These are phyloP conservation scores for Globisporangium okanoganense DNA, from an alignment of 352 stramenopile genomes.

Conservation along the genomic window DNA sequence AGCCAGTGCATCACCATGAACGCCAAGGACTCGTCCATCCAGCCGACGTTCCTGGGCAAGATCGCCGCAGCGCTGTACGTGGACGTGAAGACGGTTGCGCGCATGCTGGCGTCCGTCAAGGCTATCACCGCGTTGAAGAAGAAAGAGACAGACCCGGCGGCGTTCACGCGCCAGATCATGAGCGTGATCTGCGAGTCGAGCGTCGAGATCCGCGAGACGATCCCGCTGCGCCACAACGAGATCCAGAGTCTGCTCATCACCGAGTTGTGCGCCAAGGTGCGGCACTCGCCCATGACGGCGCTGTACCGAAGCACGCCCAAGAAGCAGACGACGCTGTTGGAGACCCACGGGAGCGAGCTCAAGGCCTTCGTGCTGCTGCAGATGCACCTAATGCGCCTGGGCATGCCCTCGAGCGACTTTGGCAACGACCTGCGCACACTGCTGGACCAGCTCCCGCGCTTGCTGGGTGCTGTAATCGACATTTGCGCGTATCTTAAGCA, in stretches of 20 bases:
- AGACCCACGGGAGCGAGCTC: slow-evolving; percentile 73
- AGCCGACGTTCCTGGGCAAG: slow-evolving; percentile 86
- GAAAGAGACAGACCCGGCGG: slow-evolving; percentile 15
- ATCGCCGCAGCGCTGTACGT: slow-evolving; percentile 97
- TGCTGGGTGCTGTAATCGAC: slow-evolving; percentile 93
- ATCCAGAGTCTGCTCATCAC: slow-evolving; percentile 75
- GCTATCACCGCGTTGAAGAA: slow-evolving; percentile 14
- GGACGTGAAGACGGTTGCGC: slow-evolving; percentile 84
- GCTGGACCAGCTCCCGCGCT: slow-evolving; percentile 93
- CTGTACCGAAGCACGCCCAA: slow-evolving; percentile 43
- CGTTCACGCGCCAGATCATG: slow-evolving; percentile 30
- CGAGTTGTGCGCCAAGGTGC: slow-evolving; percentile 54
- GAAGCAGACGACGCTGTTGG: slow-evolving; percentile 52
- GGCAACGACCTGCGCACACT: slow-evolving; percentile 95
- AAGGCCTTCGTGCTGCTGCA: slow-evolving; percentile 93
- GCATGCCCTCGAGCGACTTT: slow-evolving; percentile 97
- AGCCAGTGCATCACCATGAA: slow-evolving; percentile 83
- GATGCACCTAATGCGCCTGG: slow-evolving; percentile 90
- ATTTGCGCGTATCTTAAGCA: slow-evolving; percentile 70
- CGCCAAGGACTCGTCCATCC: slow-evolving; percentile 33
- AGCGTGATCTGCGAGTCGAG: slow-evolving; percentile 63
- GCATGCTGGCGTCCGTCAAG: slow-evolving; percentile 51
- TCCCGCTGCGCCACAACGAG: slow-evolving; percentile 97
- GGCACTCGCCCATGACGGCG: slow-evolving; percentile 53
- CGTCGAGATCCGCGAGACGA: slow-evolving; percentile 93